phyloP scores from a whole-genome alignment of 305 asterid species.

The Petunia hybrid region DNA sequence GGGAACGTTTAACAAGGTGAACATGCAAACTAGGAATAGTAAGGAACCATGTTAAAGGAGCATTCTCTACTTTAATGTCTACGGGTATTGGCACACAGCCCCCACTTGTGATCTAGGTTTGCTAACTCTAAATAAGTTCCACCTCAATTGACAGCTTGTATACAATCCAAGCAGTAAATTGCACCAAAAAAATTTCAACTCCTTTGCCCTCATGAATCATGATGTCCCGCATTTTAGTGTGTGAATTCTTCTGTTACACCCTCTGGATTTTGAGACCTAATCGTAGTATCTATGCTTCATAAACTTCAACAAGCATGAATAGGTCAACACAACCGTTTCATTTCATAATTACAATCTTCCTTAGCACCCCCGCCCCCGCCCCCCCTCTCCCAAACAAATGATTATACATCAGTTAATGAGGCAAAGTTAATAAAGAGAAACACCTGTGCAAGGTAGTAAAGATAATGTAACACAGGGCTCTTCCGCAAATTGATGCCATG shows the following conservation, averaged over 20 bases:
- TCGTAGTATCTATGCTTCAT: not conserved
- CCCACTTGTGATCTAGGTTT: not conserved
- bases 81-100: not conserved
- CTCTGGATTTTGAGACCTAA: not conserved
- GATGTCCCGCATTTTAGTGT: not conserved
- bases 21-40: conserved; percentile 14
- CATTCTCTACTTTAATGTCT: not conserved
- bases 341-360: conserved; percentile 2
- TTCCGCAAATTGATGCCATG: conserved; percentile 94
- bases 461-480: conserved; percentile 89
- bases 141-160: not conserved
- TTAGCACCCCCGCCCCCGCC: not conserved
- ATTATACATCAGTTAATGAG: conserved; percentile 28
- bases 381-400: too few relatives aligned
- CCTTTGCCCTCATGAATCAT: not conserved
- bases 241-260: conserved; percentile 18
- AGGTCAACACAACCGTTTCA: conserved; percentile 19
- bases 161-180: not conserved
- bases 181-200: not conserved
- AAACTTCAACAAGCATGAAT: conserved; percentile 1
- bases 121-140: conserved; percentile 5
- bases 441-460: conserved; percentile 98
- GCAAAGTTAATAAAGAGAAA: conserved; percentile 35
- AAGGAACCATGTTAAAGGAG: not conserved
- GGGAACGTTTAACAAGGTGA: not conserved